These are phyloP conservation scores for Leccinum obscurum DNA, from an alignment of 768 basidiomycete species.

Conservation along the genomic window DNA sequence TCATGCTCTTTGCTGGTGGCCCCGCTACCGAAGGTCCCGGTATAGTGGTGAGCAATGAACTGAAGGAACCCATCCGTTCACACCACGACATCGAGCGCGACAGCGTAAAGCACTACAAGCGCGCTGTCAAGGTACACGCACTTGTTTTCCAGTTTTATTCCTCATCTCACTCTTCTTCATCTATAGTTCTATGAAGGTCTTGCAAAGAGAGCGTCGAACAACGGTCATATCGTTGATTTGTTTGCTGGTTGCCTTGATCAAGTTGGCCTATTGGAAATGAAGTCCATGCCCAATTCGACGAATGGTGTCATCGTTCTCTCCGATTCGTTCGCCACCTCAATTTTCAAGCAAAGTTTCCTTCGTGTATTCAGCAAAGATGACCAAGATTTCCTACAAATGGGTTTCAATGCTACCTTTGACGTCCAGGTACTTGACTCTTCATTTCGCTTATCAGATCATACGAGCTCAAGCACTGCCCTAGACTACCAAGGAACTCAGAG, in stretches of 20 bases:
- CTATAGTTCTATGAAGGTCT: conserved; percentile 91
- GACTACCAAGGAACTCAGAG: conserved; percentile 98
- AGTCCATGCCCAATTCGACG: conserved; percentile 90
- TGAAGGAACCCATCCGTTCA: conserved; percentile 96
- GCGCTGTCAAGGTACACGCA: conserved; percentile 80
- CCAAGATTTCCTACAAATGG: conserved; percentile 91
- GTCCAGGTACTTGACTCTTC: conserved; percentile 65
- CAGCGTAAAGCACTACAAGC: conserved; percentile 95
- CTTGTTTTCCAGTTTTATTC: neutral
- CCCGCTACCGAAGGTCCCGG: conserved; percentile 97
- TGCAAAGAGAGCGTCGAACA: conserved; percentile 89
- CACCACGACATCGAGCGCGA: conserved; percentile 99
- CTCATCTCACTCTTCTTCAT: conserved; percentile 1
- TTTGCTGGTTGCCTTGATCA: conserved; percentile 98
- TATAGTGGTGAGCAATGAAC: conserved; percentile 92
- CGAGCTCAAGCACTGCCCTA: conserved; percentile 32
- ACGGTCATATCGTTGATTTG: conserved; percentile 92
- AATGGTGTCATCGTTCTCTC: conserved; percentile 96
- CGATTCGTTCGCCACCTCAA: conserved; percentile 95
- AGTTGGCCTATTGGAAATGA: conserved; percentile 98
- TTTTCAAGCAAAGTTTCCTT: conserved; percentile 98
- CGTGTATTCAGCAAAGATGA: conserved; percentile 92
- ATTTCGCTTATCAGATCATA: neutral
- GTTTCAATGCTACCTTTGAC: conserved; percentile 98
- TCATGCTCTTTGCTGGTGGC: conserved; percentile 96